Conservation (phyloP, 1,139 yeast species). For the Yamadazyma siamensis region DNA sequence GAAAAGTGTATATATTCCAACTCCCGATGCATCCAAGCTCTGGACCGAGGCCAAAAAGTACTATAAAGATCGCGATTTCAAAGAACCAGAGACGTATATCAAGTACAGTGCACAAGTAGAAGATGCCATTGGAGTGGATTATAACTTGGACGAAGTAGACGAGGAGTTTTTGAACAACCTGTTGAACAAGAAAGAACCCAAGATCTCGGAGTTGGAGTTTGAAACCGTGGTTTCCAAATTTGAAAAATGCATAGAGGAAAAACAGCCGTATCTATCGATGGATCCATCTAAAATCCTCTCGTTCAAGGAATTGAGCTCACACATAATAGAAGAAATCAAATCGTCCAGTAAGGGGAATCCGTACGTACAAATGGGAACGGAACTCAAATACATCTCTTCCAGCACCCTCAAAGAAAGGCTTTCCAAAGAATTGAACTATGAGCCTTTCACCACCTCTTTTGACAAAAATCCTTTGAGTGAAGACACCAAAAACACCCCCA, state of each 20-base stretch:
- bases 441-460: conserved; percentile 43
- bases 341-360: conserved; percentile 27
- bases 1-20: conserved; percentile 76
- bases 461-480: conserved; percentile 44
- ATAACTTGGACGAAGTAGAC: conserved; percentile 89
- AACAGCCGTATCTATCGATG: conserved; percentile 85
- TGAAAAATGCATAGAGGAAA: conserved; percentile 70
- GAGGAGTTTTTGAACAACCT: conserved; percentile 50
- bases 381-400: conserved; percentile 35
- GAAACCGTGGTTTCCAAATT: conserved; percentile 74
- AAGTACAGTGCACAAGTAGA: conserved; percentile 93
- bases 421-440: conserved; percentile 36
- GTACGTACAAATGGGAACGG: conserved; percentile 26
- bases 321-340: conserved; percentile 37
- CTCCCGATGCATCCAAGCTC: conserved; percentile 87
- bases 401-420: conserved; percentile 37
- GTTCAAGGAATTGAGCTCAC: conserved; percentile 62
- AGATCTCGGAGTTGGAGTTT: conserved; percentile 76
- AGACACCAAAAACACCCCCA: conserved; percentile 15
- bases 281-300: conserved; percentile 76
- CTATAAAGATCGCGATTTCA: conserved; percentile 60
- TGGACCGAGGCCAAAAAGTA: conserved; percentile 78
- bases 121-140: conserved; percentile 82
- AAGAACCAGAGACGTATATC: conserved; percentile 75
- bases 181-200: conserved; percentile 30